These are phyloP conservation scores for Myriosclerotinia curreyana DNA, from an alignment of 2,329 filamentous ascomycete species.

Conservation along the genomic window DNA sequence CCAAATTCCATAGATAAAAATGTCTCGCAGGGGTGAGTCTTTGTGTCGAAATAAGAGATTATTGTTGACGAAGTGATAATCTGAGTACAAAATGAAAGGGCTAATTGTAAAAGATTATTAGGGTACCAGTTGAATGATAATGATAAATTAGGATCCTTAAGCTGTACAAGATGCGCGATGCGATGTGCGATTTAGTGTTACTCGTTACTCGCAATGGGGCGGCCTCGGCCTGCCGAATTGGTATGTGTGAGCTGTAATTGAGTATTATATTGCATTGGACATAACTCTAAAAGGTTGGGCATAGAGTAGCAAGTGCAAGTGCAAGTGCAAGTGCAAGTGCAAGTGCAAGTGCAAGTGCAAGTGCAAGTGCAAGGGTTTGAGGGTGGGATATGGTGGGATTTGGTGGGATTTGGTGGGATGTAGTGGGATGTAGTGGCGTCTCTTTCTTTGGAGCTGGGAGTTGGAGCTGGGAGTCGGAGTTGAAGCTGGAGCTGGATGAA, in stretches of 20 bases:
- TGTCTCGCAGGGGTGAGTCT: not conserved
- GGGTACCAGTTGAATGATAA: slow-evolving; percentile 6
- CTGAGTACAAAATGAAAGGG: not conserved
- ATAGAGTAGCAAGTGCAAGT: not conserved
- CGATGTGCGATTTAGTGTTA: slow-evolving; percentile 19
- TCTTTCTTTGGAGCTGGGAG: too few species aligned
- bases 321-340: too few species aligned
- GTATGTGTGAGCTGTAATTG: slow-evolving; percentile 9
- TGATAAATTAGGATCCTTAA: slow-evolving; percentile 7
- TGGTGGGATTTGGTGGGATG: too few species aligned
- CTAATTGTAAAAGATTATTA: slow-evolving; percentile 12
- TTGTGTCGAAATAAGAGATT: not conserved
- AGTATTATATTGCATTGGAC: not conserved
- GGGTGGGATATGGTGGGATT: too few species aligned
- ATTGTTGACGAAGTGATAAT: not conserved
- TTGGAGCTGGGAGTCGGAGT: too few species aligned
- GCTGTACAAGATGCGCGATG: slow-evolving; percentile 21
- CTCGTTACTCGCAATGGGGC: slow-evolving; percentile 12
- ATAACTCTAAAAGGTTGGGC: not conserved
- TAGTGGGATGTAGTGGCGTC: too few species aligned
- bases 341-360: too few species aligned
- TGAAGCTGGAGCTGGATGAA: too few species aligned
- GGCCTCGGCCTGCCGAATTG: slow-evolving; percentile 15
- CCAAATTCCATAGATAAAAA: slow-evolving; percentile 23
- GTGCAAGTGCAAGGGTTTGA: too few species aligned